Evolutionary conservation across 345 rosid genomes (phyloP).

Genomic region (Linum usitatissimum): DNA sequence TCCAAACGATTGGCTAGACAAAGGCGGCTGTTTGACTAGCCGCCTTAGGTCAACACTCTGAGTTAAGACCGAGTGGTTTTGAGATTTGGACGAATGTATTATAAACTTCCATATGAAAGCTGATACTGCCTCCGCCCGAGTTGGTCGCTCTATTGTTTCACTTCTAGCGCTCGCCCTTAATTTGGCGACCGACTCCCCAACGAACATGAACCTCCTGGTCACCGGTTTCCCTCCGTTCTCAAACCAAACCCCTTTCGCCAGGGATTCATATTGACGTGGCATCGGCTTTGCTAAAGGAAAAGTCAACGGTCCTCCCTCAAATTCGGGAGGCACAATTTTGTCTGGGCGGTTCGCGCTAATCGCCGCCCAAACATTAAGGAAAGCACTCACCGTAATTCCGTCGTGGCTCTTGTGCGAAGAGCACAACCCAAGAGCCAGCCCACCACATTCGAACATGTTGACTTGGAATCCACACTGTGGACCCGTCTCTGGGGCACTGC

Average conservation of each 20-base stretch:
- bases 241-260: constrained; percentile 8
- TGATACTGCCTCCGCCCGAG: constrained; percentile 1
- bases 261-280: background rate
- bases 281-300: constrained; percentile 8
- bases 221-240: background rate
- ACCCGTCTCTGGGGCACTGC: background rate
- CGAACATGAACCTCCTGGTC: constrained; percentile 8
- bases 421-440: constrained; percentile 11
- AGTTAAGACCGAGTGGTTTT: background rate
- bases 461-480: constrained; percentile 5
- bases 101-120: background rate
- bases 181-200: background rate
- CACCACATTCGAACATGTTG: constrained; percentile 14
- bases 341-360: background rate
- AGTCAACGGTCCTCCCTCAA: background rate
- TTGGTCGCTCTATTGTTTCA: background rate
- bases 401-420: constrained; percentile 7
- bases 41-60: background rate
- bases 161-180: background rate
- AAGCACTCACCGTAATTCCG: constrained; percentile 2
- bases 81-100: background rate
- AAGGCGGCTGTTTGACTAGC: background rate
- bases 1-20: background rate
- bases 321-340: background rate
- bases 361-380: constrained; percentile 12